Evolutionary conservation across 2,329 filamentous ascomycete genomes (phyloP).

Genomic region (Knoxdaviesia proteae): DNA sequence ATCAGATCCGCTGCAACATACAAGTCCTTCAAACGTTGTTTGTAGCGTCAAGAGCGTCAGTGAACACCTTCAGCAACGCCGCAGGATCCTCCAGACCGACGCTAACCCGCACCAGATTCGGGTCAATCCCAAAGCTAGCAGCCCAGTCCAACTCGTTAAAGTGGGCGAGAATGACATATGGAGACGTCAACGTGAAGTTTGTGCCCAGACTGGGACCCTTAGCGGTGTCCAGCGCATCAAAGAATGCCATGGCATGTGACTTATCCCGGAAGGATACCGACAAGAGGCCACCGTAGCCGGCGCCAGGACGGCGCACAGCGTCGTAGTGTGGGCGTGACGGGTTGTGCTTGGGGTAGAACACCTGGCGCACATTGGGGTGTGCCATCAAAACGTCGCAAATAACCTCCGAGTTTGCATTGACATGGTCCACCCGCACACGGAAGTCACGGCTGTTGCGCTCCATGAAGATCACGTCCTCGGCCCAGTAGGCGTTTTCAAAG

Average conservation of each 20-base stretch:
- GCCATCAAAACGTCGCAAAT: slow-evolving; percentile 51
- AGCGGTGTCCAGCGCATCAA: slow-evolving; percentile 64
- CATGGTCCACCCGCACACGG: slow-evolving; percentile 56
- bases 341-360: slow-evolving; percentile 76
- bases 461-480: slow-evolving; percentile 83
- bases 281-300: slow-evolving; percentile 77
- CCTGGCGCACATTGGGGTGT: slow-evolving; percentile 44
- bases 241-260: slow-evolving; percentile 59
- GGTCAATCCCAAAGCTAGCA: slow-evolving; percentile 58
- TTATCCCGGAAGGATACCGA: slow-evolving; percentile 60
- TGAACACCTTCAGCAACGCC: slow-evolving; percentile 42
- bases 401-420: slow-evolving; percentile 69
- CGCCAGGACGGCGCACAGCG: slow-evolving; percentile 46
- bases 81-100: slow-evolving; percentile 68
- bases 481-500: slow-evolving; percentile 84
- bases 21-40: neutral
- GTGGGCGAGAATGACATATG: slow-evolving; percentile 81
- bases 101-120: slow-evolving; percentile 64
- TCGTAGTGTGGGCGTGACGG: slow-evolving; percentile 57
- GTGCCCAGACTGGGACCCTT: slow-evolving; percentile 92
- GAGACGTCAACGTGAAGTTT: slow-evolving; percentile 84
- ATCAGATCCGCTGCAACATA: neutral
- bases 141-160: slow-evolving; percentile 89
- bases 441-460: slow-evolving; percentile 95
- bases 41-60: slow-evolving; percentile 42